A percentile compares a stretch with the other conserved stretches of the same genome.
Evolutionary conservation across 768 basidiomycete species (phyloP).

Genomic region (Pleurotus tuber-regium): DNA sequence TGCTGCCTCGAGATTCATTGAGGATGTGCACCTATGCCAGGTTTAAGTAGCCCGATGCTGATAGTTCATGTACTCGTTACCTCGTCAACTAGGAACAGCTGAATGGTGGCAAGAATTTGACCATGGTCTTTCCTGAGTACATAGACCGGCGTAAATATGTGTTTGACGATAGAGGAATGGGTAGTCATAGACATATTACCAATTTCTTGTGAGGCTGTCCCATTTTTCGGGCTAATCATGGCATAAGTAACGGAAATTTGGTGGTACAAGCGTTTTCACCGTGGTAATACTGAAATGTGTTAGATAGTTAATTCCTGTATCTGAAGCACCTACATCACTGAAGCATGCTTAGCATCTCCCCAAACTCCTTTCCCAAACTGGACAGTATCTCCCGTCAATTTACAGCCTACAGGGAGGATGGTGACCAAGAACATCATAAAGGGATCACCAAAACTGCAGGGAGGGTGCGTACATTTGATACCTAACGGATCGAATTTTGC

Average conservation of each 20-base stretch:
- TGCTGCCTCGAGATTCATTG: slow-evolving; percentile 87
- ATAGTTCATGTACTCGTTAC: slow-evolving; percentile 30
- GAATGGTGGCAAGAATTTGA: slow-evolving; percentile 66
- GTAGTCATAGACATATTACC: slow-evolving; percentile 38
- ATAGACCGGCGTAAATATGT: no score
- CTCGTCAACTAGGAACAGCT: slow-evolving; percentile 90
- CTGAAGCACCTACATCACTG: slow-evolving; percentile 62
- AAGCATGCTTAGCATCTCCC: slow-evolving; percentile 71
- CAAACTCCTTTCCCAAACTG: slow-evolving; percentile 61
- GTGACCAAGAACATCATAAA: neutral
- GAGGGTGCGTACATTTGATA: slow-evolving; percentile 59
- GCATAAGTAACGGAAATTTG: neutral
- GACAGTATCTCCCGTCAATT: slow-evolving; percentile 91
- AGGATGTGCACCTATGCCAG: slow-evolving; percentile 80
- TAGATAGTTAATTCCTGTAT: neutral
- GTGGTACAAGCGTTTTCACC: slow-evolving; percentile 35
- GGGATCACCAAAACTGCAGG: slow-evolving; percentile 1
- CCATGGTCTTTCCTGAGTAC: slow-evolving; percentile 48
- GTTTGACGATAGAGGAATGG: neutral
- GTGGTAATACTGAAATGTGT: slow-evolving; percentile 63
- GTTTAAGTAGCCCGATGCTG: neutral
- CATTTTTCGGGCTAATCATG: slow-evolving; percentile 83
- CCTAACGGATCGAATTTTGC: slow-evolving; percentile 75
- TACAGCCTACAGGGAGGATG: no score
- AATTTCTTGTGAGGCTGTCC: slow-evolving; percentile 90